Conservation (phyloP, 139 green algal genomes). For the Chlorella sp. region DNA sequence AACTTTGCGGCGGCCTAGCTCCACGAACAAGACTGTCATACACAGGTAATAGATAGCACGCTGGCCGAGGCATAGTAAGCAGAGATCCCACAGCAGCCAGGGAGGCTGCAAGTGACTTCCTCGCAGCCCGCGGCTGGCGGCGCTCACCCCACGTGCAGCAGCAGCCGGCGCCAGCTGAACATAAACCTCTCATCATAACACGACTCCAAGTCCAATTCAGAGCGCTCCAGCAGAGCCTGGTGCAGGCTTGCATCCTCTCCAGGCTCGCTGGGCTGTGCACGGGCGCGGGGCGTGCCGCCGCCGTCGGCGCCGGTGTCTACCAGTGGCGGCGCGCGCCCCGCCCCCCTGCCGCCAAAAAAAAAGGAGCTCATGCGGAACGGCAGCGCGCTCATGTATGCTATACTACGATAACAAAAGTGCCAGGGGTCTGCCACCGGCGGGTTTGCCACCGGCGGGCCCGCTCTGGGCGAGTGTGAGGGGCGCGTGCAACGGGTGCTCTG, state of each 20-base stretch:
- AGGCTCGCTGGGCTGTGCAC: background rate
- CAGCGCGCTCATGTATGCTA: no score
- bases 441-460: no score
- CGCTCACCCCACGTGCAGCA: slow-evolving; percentile 16
- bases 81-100: no score
- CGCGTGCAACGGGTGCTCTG: no score
- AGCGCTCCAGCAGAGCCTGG: background rate
- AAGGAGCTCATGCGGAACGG: background rate
- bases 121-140: background rate
- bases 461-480: no score
- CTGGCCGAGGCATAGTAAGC: no score
- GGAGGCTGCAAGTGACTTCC: no score
- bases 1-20: no score
- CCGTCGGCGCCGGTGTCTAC: background rate
- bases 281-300: background rate
- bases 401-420: no score
- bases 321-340: background rate
- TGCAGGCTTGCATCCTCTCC: background rate
- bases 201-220: background rate
- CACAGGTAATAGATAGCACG: no score
- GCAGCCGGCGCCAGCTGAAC: slow-evolving; percentile 27
- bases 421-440: no score
- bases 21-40: no score
- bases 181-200: slow-evolving; percentile 11
- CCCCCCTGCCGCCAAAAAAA: background rate